Evolutionary conservation across 1,284 basidiomycete genomes (phyloP).

Genomic region (Cutaneotrichosporon cavernicola): DNA sequence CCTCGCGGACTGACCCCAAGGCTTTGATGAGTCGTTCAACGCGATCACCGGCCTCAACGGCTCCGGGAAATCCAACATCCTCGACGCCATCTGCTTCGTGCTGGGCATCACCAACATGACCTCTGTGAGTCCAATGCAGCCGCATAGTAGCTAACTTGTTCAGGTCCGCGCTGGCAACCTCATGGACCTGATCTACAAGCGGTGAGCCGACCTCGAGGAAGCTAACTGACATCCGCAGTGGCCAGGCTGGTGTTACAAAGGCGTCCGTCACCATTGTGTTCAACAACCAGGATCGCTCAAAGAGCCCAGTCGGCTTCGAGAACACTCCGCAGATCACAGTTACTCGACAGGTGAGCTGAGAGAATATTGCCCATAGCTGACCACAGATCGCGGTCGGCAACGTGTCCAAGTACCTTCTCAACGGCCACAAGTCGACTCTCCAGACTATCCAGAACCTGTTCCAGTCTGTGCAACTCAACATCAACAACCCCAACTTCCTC

Average conservation of each 20-base stretch:
- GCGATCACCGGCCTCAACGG: constrained; percentile 95
- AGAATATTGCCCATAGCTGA: constrained; percentile 1
- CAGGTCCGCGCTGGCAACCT: constrained; percentile 95
- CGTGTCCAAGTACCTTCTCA: constrained; percentile 93
- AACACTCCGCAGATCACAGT: constrained; percentile 88
- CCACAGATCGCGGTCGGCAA: constrained; percentile 85
- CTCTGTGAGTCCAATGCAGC: constrained; percentile 58
- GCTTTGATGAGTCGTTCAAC: constrained; percentile 95
- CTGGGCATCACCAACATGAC: constrained; percentile 94
- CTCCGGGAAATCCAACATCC: constrained; percentile 90
- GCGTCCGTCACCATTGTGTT: constrained; percentile 99
- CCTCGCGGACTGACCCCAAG: constrained; percentile 47
- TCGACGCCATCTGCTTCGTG: constrained; percentile 96
- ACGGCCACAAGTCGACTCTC: constrained; percentile 92
- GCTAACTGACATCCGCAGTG: constrained; percentile 60
- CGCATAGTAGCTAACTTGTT: constrained; percentile 1
- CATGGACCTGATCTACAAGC: constrained; percentile 79
- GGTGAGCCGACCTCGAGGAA: constrained; percentile 28
- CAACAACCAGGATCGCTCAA: constrained; percentile 90
- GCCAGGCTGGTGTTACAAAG: constrained; percentile 94
- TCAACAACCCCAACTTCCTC: constrained; percentile 99
- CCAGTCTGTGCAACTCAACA: constrained; percentile 96
- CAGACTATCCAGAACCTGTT: constrained; percentile 88
- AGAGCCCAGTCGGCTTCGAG: constrained; percentile 82
- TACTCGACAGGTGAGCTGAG: constrained; percentile 75